These are phyloP conservation scores for Annulohypoxylon stygium DNA, from an alignment of 495 filamentous ascomycete genomes.

Conservation along the genomic window DNA sequence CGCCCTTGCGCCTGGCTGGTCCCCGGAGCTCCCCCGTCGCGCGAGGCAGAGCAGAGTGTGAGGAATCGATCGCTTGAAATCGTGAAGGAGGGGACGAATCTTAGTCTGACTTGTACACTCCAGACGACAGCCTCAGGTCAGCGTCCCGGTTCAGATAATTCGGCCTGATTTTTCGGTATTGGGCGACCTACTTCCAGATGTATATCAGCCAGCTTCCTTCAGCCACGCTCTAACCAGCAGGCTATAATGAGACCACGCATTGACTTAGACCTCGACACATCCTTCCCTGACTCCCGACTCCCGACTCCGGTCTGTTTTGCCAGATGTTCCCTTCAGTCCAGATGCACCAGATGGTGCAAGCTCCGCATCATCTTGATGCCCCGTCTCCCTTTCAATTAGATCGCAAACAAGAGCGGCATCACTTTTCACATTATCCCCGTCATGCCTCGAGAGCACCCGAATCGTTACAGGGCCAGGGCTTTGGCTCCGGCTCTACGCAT, in stretches of 20 bases:
- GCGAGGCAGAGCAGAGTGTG: conserved; percentile 41
- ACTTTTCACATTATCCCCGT: conserved; percentile 47
- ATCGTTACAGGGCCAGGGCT: conserved; percentile 34
- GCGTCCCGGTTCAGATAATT: conserved; percentile 21
- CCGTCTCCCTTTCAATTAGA: conserved; percentile 50
- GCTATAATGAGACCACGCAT: conserved; percentile 55
- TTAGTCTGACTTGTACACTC: conserved; percentile 21
- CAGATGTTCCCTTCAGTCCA: conserved; percentile 62
- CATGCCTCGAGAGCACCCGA: conserved; percentile 33
- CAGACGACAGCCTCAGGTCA: conserved; percentile 32
- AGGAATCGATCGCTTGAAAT: conserved; percentile 21
- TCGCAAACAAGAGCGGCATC: conserved; percentile 51
- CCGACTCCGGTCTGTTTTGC: conserved; percentile 34
- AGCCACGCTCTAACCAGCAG: conserved; percentile 55
- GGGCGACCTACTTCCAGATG: conserved; percentile 33
- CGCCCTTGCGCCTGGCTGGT: conserved; percentile 41
- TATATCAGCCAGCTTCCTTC: conserved; percentile 49
- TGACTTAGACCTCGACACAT: conserved; percentile 37
- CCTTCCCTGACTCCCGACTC: conserved; percentile 35
- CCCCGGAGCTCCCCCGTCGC: conserved; percentile 40
- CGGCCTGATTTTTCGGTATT: conserved; percentile 23
- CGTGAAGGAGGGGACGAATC: conserved; percentile 15
- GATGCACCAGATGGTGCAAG: conserved; percentile 64
- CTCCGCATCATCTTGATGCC: conserved; percentile 53
- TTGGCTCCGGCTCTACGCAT: conserved; percentile 48